Conservation (phyloP, 2,329 filamentous ascomycete species). For the Ophiostoma triangulosporum region DNA sequence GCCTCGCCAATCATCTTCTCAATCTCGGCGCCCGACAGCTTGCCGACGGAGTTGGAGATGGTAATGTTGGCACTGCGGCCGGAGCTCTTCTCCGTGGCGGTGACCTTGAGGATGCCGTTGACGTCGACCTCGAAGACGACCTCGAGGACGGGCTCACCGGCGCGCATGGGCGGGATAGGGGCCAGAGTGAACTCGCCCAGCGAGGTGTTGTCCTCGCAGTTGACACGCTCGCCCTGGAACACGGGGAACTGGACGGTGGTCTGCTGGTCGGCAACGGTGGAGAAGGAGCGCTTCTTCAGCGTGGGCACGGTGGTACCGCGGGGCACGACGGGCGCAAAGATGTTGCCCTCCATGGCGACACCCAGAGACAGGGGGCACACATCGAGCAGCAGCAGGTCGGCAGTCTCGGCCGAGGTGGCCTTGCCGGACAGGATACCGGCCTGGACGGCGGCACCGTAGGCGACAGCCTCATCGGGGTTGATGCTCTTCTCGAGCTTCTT, state of each 20-base stretch:
- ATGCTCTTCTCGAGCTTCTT: conserved; percentile 99
- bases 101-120: conserved; percentile 99
- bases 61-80: conserved; percentile 98
- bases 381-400: conserved; percentile 89
- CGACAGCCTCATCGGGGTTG: conserved; percentile 98
- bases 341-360: conserved; percentile 68
- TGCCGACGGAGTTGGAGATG: conserved; percentile 98
- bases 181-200: conserved; percentile 94
- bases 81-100: conserved; percentile 96
- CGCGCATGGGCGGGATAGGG: conserved; percentile 75
- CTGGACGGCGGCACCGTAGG: conserved; percentile 96
- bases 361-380: conserved; percentile 92
- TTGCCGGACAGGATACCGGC: conserved; percentile 89
- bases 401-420: conserved; percentile 87
- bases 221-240: conserved; percentile 91
- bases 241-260: conserved; percentile 83
- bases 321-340: conserved; percentile 87
- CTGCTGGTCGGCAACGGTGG: conserved; percentile 67
- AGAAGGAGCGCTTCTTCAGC: conserved; percentile 81
- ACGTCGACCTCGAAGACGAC: conserved; percentile 99
- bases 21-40: conserved; percentile 87
- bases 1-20: conserved; percentile 97
- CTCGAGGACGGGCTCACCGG: conserved; percentile 92
- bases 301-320: conserved; percentile 65
- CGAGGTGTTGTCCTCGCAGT: conserved; percentile 97